Evolutionary conservation across 1,284 basidiomycete genomes (phyloP), one percentile per base, ranked within the genome.

Genomic region (Phlebopus sp.): DNA sequence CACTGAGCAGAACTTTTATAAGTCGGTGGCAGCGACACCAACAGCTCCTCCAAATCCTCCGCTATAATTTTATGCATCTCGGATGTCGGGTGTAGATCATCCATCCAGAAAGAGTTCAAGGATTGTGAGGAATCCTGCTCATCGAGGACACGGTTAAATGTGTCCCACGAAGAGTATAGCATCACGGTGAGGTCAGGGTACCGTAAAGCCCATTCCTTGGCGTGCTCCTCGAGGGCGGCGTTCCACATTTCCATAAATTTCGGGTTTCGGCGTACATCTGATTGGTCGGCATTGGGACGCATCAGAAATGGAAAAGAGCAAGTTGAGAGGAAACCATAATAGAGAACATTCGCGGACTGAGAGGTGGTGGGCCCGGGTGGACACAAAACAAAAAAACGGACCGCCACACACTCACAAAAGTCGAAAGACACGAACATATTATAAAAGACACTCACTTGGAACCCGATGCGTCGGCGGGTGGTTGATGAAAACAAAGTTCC

Each of bases 401-500:
- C n/a, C n/a, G n/a, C n/a, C n/a, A n/a, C n/a, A n/a, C n/a, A n/a
- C n/a, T n/a, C n/a, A n/a, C n/a, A n/a, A n/a, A n/a, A n/a, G n/a
- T n/a, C n/a, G n/a, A n/a, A 29, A 31, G 44, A 14, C 40, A 40
- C 18, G 8, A 5, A 31, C 13, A 9, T 8, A 3, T 13, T 27
- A 34, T 18, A n/a, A 13, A 32, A n/a, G 3, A 25, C 10, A 11
- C 11, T 34, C 27, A 47, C 77, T 65, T 72, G 13, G 81, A 79
- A 71, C 64, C 37, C 72, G 64, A 39, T 80, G 56, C 9, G 84
- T 74, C 0, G 82, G 78, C 3, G 82, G 82, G 1, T 84, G 68
- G 51, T 84, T 77, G 14, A 84, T 69, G 55, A 84, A 77, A 18
- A 84, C 56, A 57, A 84, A 84, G 57, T 83, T 84, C 5, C 81